phyloP scores from a whole-genome alignment of 1,284 basidiomycete genomes.

The Wallemia mellicola region DNA sequence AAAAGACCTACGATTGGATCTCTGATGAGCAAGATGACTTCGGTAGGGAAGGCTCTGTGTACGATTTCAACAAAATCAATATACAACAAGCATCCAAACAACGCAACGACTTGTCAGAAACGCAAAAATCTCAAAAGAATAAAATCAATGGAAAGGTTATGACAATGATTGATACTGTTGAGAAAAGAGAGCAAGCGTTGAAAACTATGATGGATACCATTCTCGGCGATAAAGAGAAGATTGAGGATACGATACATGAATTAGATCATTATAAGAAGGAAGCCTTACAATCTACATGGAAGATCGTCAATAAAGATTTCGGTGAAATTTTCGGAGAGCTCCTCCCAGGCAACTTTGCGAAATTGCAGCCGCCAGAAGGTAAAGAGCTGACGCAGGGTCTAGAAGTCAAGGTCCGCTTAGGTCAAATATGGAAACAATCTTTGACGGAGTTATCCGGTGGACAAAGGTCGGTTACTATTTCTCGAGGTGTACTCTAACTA shows the following conservation, averaged over 20 bases:
- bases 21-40: constrained; percentile 49
- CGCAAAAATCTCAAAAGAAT: constrained; percentile 67
- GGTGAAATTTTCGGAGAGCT: constrained; percentile 89
- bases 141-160: constrained; percentile 87
- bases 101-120: constrained; percentile 43
- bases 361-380: constrained; percentile 72
- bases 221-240: constrained; percentile 79
- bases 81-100: constrained; percentile 32
- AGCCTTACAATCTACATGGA: constrained; percentile 77
- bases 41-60: constrained; percentile 14
- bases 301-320: constrained; percentile 82
- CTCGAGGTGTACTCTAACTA: not conserved
- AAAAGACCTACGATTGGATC: constrained; percentile 72
- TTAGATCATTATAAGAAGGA: constrained; percentile 83
- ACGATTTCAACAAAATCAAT: constrained; percentile 52
- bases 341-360: constrained; percentile 84
- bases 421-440: constrained; percentile 86
- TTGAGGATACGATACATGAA: constrained; percentile 75
- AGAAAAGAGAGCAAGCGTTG: constrained; percentile 66
- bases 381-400: constrained; percentile 79
- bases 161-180: constrained; percentile 83
- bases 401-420: constrained; percentile 86
- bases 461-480: constrained; percentile 34
- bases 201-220: constrained; percentile 74
- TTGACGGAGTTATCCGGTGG: constrained; percentile 90